phyloP scores from a whole-genome alignment of 2,329 filamentous ascomycete species.

The Arthrobotrys entomopaga region DNA sequence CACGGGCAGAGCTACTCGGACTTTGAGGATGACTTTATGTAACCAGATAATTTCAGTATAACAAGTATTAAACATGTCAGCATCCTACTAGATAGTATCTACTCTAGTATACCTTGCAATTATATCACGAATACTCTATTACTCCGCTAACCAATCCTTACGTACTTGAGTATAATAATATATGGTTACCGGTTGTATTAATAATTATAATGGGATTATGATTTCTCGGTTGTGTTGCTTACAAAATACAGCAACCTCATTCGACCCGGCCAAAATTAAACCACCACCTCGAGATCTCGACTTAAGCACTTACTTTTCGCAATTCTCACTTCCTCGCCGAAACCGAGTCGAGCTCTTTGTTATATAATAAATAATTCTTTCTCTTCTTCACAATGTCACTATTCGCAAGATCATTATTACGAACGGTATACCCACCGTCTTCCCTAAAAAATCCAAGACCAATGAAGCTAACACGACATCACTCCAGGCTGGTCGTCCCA shows the following conservation, averaged over 20 bases:
- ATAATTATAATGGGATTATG: background rate
- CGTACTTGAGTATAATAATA: too few species aligned
- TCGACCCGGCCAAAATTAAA: conserved; percentile 22
- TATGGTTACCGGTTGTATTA: too few species aligned
- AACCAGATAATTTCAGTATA: conserved; percentile 60
- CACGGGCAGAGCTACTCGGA: conserved; percentile 73
- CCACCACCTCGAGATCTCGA: conserved; percentile 9
- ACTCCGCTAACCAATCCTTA: too few species aligned
- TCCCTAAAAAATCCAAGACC: background rate
- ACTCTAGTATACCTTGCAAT: too few species aligned
- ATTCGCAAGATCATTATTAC: conserved; percentile 44
- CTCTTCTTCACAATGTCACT: conserved; percentile 33
- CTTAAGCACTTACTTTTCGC: too few species aligned
- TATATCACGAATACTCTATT: too few species aligned
- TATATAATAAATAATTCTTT: background rate
- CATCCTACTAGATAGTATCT: background rate
- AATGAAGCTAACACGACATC: conserved; percentile 24
- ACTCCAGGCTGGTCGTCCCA: conserved; percentile 16
- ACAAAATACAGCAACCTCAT: conserved; percentile 47
- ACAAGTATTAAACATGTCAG: background rate
- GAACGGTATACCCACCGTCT: conserved; percentile 23
- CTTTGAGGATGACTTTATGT: conserved; percentile 96
- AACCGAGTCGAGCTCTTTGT: background rate
- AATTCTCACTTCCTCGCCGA: background rate
- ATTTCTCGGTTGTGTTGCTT: conserved; percentile 41